Evolutionary conservation across 305 asterid genomes (phyloP), one percentile per base, ranked within the genome.

Genomic region (Fraxinus paxiana): DNA sequence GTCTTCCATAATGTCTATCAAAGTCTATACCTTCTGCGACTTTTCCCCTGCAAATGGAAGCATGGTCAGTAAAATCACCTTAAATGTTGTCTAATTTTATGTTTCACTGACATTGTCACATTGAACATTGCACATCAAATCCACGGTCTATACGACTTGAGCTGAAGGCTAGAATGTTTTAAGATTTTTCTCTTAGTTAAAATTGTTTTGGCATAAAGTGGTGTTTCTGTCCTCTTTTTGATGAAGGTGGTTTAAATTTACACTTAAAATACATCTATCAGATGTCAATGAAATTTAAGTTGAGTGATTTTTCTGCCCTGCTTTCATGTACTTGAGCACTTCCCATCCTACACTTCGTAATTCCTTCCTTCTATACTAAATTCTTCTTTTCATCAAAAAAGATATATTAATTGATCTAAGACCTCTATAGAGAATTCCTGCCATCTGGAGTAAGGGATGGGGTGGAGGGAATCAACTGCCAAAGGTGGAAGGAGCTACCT

Each of bases 11-110:
- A 86, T 96, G 99, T 84, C 98, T 90, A 84, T 96, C 99, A 80
- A 96, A 96, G 87, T 96, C 99, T 81, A 96, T 96, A 83, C 99
- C 99, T 87, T 96, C 98, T 0, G 99, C 99, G 77, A 96, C 99
- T 89, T 96, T 96, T 51, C 98, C 99, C 93, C 99, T 96, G 94
- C 85, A 83, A 77, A 24, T 79, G 65, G 80, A 73, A 56, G 77
- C 3, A 26, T 15, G 61, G 69, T 77, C 77, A 12, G 56, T 12
- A 83, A 56, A 48, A 30, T 65, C 69, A 26, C 76, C 24, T 67
- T 46, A 72, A 37, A 76, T 26, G 67, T 65, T 10, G 9, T 26
- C 38, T 67, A 26, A 63, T 24, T 65, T 28, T 67, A 28, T 67
- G 37, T 4, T 67, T 67, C 37, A 3, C 73, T 26, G 73, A 5